Conservation (phyloP, 371 early-diverging fungal species). For the Circinella minor region DNA sequence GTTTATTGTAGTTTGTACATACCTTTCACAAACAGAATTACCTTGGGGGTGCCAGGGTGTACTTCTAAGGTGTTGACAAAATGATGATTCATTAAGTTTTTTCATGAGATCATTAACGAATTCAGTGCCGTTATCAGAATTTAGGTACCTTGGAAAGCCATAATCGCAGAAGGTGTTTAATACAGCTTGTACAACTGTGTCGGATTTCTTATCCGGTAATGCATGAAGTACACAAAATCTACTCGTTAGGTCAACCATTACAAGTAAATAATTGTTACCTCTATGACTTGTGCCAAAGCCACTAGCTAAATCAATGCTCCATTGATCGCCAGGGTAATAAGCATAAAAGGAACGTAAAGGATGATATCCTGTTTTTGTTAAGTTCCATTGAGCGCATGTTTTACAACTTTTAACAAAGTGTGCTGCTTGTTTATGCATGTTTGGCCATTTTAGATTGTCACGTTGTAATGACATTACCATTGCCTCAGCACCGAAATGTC, state of each 20-base stretch:
- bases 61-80: slow-evolving; percentile 6
- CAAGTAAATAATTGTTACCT: slow-evolving; percentile 21
- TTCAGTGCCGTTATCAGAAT: slow-evolving; percentile 30
- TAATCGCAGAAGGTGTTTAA: slow-evolving; percentile 22
- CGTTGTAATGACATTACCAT: slow-evolving; percentile 13
- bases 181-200: slow-evolving; percentile 17
- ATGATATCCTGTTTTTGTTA: slow-evolving; percentile 20
- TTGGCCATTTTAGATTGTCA: slow-evolving; percentile 20
- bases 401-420: slow-evolving; percentile 18
- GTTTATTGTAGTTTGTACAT: slow-evolving; percentile 18
- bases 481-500: slow-evolving; percentile 29
- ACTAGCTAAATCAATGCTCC: slow-evolving; percentile 34
- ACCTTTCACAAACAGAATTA: slow-evolving; percentile 22
- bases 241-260: slow-evolving; percentile 29
- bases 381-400: slow-evolving; percentile 22
- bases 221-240: slow-evolving; percentile 24
- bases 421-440: slow-evolving; percentile 21
- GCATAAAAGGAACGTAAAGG: slow-evolving; percentile 24
- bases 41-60: slow-evolving; percentile 15
- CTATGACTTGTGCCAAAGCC: slow-evolving; percentile 18
- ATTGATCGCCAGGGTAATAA: slow-evolving; percentile 27
- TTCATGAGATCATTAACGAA: slow-evolving; percentile 25
- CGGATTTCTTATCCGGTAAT: slow-evolving; percentile 20
- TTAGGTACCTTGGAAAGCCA: slow-evolving; percentile 27
- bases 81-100: background rate